Evolutionary conservation across 2,329 filamentous ascomycete species (phyloP), one percentile per base, ranked within the genome.

Genomic region (Dactylellina leptospora): DNA sequence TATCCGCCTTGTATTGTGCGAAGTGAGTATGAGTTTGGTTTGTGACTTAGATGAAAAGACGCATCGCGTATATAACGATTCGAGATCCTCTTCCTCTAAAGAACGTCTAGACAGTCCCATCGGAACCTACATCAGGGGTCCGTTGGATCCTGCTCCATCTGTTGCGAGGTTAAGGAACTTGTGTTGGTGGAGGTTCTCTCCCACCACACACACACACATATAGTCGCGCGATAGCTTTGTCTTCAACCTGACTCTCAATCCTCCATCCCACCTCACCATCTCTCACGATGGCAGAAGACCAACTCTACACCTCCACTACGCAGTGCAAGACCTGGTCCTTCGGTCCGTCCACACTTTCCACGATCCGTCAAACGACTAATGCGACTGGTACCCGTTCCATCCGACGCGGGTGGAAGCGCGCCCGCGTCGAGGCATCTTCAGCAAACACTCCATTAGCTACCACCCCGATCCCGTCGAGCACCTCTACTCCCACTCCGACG

Each of bases 281-380:
- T 18, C 25, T 33, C 13, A 60, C 33, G 75, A 80, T 85, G 5
- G 90, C 87, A 73, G 95, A 99, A 84, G 95, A 99, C 81, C 90
- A 91, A 75, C 85, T 93, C 61, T 99, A 97, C 81, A 88, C 92
- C 28, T 86, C 90, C 55, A 96, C 93, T 0, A 93, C 91, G 48
- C 95, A 99, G 80, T 97, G 88, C 79, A 87, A 90, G 44, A 84
- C 96, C 68, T 99, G 95, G 95, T 96, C 93, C 9, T 97, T 93
- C 81, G 91, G 92, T 0, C 86, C 88, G 1, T 81, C 87, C 2
- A 86, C 88, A 38, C 86, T 99, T 2, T 83, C 85, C 51, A 84
- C 88, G 1, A 85, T 93, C 22, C 90, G 95, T 66, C 82, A 84
- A 42, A 89, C 89, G 75, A 96, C 93, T 28, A 97, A 97, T 81